Conservation (phyloP, 176 grass and related monocot genomes). For the Avena insularis region DNA sequence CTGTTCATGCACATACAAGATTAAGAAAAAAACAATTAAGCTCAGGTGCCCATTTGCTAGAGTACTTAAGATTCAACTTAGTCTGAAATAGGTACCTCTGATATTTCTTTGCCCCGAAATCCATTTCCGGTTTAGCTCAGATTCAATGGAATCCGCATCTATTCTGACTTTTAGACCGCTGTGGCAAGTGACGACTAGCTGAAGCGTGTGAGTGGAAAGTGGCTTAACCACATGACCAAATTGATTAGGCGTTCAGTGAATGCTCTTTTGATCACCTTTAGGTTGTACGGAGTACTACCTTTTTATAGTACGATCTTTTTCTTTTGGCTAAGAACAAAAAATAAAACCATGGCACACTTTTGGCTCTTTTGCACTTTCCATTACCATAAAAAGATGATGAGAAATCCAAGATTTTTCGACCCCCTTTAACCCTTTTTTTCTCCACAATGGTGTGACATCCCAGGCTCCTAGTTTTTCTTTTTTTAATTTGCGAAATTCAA, state of each 20-base stretch:
- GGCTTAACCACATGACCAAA: slow-evolving; percentile 14
- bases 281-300: neutral
- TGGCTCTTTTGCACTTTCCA: slow-evolving; percentile 27
- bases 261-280: slow-evolving; percentile 38
- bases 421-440: neutral
- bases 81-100: neutral
- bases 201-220: slow-evolving; percentile 16
- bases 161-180: neutral
- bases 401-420: neutral
- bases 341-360: slow-evolving; percentile 17
- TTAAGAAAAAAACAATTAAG: neutral
- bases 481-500: no score
- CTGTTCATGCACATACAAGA: neutral
- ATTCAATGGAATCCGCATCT: neutral
- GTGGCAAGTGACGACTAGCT: neutral
- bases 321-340: neutral
- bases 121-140: neutral
- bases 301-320: neutral
- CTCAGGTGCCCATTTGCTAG: neutral
- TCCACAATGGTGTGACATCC: neutral
- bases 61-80: neutral
- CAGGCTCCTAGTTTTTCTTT: no score
- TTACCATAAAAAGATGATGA: neutral
- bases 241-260: slow-evolving; percentile 9
- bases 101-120: neutral